Conservation (phyloP, 2,329 filamentous ascomycete species). For the Mariannaea sp. region DNA sequence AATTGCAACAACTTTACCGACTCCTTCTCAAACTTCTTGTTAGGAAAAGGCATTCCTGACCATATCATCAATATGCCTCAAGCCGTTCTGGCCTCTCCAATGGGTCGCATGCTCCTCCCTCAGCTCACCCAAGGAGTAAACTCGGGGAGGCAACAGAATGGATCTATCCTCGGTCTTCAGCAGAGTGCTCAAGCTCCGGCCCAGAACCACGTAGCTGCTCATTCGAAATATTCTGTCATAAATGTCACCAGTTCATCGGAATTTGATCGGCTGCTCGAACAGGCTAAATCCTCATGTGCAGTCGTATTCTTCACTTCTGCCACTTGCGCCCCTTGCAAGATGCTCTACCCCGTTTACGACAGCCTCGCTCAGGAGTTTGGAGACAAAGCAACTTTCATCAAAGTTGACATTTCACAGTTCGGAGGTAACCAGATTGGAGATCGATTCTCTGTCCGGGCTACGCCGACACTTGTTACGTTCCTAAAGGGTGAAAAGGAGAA, state of each 20-base stretch:
- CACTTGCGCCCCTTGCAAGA: slow-evolving; percentile 83
- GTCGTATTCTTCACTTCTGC: slow-evolving; percentile 92
- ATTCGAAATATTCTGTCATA: slow-evolving; percentile 55
- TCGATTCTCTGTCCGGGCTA: slow-evolving; percentile 72
- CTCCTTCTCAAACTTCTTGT: slow-evolving; percentile 85
- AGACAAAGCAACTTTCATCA: slow-evolving; percentile 73
- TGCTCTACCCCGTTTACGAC: slow-evolving; percentile 81
- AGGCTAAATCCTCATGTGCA: slow-evolving; percentile 71
- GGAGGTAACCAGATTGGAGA: slow-evolving; percentile 66
- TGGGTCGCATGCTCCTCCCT: slow-evolving; percentile 85
- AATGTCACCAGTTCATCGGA: slow-evolving; percentile 56
- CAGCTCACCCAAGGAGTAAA: slow-evolving; percentile 62
- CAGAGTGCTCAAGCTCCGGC: slow-evolving; percentile 40
- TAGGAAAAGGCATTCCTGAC: slow-evolving; percentile 85
- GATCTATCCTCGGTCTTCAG: slow-evolving; percentile 59
- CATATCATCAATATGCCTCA: slow-evolving; percentile 86
- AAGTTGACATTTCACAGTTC: slow-evolving; percentile 75
- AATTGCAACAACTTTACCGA: slow-evolving; percentile 99
- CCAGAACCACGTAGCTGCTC: slow-evolving; percentile 26
- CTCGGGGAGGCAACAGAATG: slow-evolving; percentile 51
- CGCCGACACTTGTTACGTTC: slow-evolving; percentile 89
- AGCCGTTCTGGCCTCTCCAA: slow-evolving; percentile 81
- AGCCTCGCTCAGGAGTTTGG: slow-evolving; percentile 75
- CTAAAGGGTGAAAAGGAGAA: slow-evolving; percentile 75
- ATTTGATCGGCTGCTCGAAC: slow-evolving; percentile 47